phyloP scores from a whole-genome alignment of 371 early-diverging fungal species.

The Paramicrosporidium saccamoebae region DNA sequence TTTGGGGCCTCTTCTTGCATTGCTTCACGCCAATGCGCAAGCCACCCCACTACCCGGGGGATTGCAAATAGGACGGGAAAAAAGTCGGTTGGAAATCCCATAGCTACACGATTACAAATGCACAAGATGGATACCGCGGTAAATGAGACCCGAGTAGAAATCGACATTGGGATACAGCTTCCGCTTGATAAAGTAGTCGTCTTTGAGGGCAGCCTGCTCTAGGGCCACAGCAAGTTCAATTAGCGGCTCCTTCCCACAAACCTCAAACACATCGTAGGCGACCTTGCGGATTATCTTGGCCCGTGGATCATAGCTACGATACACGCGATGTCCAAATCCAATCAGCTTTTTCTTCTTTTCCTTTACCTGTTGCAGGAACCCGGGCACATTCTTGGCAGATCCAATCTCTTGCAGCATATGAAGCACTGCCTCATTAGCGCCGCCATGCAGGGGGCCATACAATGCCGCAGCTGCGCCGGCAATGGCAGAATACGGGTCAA shows the following conservation, averaged over 20 bases:
- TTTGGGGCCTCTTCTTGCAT: constrained; percentile 9
- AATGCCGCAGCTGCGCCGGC: constrained; percentile 4
- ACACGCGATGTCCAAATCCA: constrained; percentile 18
- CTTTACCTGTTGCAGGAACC: constrained; percentile 13
- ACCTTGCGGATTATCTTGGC: constrained; percentile 10
- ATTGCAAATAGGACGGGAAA: constrained; percentile 21
- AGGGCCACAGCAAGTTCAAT: constrained; percentile 17
- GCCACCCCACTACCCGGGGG: constrained; percentile 11
- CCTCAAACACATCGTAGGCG: constrained; percentile 21
- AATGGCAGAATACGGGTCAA: constrained; percentile 13
- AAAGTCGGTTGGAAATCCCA: constrained; percentile 24
- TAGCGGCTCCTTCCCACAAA: constrained; percentile 11
- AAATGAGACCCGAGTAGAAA: constrained; percentile 12
- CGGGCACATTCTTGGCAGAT: constrained; percentile 9
- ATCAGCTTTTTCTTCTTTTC: constrained; percentile 12
- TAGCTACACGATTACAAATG: too few relatives aligned
- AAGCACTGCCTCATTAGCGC: constrained; percentile 16
- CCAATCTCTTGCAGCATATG: constrained; percentile 16
- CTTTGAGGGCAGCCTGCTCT: constrained; percentile 10
- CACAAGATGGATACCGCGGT: too few relatives aligned
- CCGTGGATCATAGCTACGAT: constrained; percentile 16
- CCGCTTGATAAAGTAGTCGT: constrained; percentile 16
- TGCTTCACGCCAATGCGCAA: constrained; percentile 14
- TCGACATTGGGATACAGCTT: constrained; percentile 19
- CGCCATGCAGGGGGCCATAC: constrained; percentile 19